phyloP scores from a whole-genome alignment of 371 early-diverging fungal species.

The Mortierella polycephala region DNA sequence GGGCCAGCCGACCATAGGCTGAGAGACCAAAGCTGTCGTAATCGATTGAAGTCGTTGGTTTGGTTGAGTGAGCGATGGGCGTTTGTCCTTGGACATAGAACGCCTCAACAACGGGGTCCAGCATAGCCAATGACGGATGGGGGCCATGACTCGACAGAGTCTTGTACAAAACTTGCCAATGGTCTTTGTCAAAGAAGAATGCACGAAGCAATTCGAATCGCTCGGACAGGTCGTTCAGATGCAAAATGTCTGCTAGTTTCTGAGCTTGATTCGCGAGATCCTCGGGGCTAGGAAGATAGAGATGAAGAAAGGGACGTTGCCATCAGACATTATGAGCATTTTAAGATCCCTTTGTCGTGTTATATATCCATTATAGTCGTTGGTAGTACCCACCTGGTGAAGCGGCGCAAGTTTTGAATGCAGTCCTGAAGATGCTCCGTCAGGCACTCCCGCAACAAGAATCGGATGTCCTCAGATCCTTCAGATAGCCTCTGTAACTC shows the following conservation, averaged over 20 bases:
- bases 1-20: constrained; percentile 61
- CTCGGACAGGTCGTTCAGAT: constrained; percentile 31
- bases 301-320: background rate
- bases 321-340: background rate
- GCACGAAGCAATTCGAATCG: constrained; percentile 28
- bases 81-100: constrained; percentile 16
- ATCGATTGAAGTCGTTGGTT: constrained; percentile 16
- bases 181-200: constrained; percentile 50
- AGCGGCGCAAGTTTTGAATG: constrained; percentile 57
- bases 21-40: constrained; percentile 69
- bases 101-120: constrained; percentile 51
- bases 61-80: background rate
- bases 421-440: constrained; percentile 56
- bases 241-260: constrained; percentile 36
- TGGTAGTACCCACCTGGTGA: constrained; percentile 55
- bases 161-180: constrained; percentile 48
- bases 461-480: constrained; percentile 23
- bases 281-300: constrained; percentile 40
- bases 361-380: too few relatives aligned
- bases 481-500: constrained; percentile 35
- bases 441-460: constrained; percentile 38
- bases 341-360: too few relatives aligned
- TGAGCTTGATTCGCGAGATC: constrained; percentile 49
- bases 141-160: constrained; percentile 31
- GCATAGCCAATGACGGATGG: constrained; percentile 35